Conservation (phyloP, 163 green algal species). For the Chlorella variabilis region DNA sequence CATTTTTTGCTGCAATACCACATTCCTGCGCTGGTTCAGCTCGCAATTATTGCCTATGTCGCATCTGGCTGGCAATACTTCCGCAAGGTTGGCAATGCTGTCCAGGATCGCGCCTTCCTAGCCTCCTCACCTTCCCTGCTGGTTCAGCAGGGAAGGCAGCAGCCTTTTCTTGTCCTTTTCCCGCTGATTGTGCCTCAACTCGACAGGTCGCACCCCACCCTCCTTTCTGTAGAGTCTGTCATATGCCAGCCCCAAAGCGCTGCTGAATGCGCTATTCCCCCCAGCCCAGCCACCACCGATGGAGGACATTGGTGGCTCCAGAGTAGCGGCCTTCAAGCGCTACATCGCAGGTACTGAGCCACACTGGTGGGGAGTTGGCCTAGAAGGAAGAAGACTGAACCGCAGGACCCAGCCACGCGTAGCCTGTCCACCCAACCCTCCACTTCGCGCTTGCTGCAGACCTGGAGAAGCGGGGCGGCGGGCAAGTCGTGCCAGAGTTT, state of each 20-base stretch:
- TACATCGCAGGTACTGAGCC: slow-evolving; percentile 72
- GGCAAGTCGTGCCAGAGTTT: slow-evolving; percentile 75
- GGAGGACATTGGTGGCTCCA: too few relatives aligned
- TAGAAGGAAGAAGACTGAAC: too few relatives aligned
- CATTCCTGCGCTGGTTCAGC: slow-evolving; percentile 54
- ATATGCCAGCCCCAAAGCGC: slow-evolving; percentile 64
- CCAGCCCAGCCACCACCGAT: neutral
- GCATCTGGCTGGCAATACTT: slow-evolving; percentile 50
- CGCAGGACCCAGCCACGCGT: too few relatives aligned
- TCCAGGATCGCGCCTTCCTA: too few relatives aligned
- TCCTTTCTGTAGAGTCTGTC: slow-evolving; percentile 60
- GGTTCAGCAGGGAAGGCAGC: too few relatives aligned
- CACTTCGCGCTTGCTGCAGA: too few relatives aligned
- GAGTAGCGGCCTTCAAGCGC: slow-evolving; percentile 71
- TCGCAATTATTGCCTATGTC: slow-evolving; percentile 60
- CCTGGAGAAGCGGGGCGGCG: slow-evolving; percentile 65
- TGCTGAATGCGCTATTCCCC: slow-evolving; percentile 72
- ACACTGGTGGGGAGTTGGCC: too few relatives aligned
- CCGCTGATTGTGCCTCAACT: neutral
- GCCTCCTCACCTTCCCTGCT: neutral
- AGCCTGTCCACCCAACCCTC: too few relatives aligned
- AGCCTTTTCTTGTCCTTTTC: too few relatives aligned
- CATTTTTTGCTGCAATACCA: slow-evolving; percentile 46
- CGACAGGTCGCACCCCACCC: neutral
- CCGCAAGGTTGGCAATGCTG: slow-evolving; percentile 51